Percentiles rank a stretch among this genome's conserved stretches.
These are phyloP conservation scores for Fusarium decemcellulare DNA, from an alignment of 2,329 filamentous ascomycete species.

Conservation along the genomic window DNA sequence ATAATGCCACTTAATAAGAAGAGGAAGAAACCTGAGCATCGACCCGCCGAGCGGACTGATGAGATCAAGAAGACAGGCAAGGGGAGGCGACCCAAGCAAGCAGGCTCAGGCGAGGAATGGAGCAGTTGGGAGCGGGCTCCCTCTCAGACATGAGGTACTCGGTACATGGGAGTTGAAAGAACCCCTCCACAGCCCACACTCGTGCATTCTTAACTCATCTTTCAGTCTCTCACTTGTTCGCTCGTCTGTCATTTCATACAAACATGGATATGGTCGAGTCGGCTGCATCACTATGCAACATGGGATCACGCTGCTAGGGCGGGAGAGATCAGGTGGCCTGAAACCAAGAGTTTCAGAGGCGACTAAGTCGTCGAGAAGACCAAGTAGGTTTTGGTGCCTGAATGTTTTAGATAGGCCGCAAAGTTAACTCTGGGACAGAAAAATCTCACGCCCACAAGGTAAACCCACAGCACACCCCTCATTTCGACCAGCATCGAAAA, in stretches of 20 bases:
- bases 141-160: constrained; percentile 28
- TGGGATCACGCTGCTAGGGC: background rate
- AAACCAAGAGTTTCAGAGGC: constrained; percentile 35
- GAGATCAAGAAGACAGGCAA: constrained; percentile 4
- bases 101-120: constrained; percentile 32
- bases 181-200: constrained; percentile 36
- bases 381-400: constrained; percentile 33
- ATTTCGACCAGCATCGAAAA: constrained; percentile 40
- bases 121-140: constrained; percentile 30
- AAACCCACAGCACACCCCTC: constrained; percentile 40
- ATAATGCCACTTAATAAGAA: background rate
- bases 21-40: background rate
- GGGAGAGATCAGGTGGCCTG: constrained; percentile 25
- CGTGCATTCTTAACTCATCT: constrained; percentile 39
- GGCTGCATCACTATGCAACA: background rate
- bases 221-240: constrained; percentile 35
- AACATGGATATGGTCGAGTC: constrained; percentile 20
- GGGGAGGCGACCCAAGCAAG: constrained; percentile 15
- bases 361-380: constrained; percentile 16
- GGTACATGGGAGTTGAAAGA: constrained; percentile 25
- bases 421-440: constrained; percentile 31
- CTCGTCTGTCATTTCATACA: constrained; percentile 15
- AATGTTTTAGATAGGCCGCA: constrained; percentile 30
- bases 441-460: constrained; percentile 25
- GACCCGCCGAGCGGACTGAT: constrained; percentile 2